Evolutionary conservation across 1,284 basidiomycete species (phyloP), one percentile per base, ranked within the genome.

Genomic region (Phellopilus nigrolimitatus): DNA sequence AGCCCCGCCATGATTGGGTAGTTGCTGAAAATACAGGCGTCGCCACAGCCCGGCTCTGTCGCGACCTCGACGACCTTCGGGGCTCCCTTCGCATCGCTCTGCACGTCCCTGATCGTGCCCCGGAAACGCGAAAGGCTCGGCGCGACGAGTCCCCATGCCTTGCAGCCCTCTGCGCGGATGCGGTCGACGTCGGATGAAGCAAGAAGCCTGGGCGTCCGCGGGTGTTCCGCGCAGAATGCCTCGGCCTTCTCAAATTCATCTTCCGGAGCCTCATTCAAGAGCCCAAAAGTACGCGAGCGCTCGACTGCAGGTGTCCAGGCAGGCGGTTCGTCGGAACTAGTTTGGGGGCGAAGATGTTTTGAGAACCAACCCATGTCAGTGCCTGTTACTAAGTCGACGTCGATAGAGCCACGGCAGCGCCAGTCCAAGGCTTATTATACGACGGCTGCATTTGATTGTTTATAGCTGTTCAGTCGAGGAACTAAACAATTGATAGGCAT

Each of bases 1-100:
- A 80, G 61, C 17, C 82, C 82, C 3, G 76, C 74, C 36, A 80
- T 62, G 47, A 86, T 68, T 0, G 82, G 83, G n/a, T 84, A 61
- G 59, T 78, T 70, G 64, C 82, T 84, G 58, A 81, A 57, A 30
- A 85, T 60, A 60, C 75, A 80, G 1, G 70, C 66, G 54, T 79
- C 78, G 44, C 69, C 64, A 62, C 80, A 84, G 4, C 59, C 56
- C 3, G 56, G 25, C 1, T 57, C 56, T 2, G 76, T 79, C 34
- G 62, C 57, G 4, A 84, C 71, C 33, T 59, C 64, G 30, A 72
- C 63, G 6, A 74, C 63, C 3, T 60, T 66, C 13, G 59, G 57
- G 5, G 61, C 60, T 33, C 66, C 66, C 58, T 75, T 74, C 41
- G 63, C 56, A 27, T 69, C 68, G 47, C 59, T 64, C 48, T 62